A percentile compares a stretch with the other conserved stretches of the same genome.
Evolutionary conservation across 805 yeast genomes (phyloP).

Genomic region (Metschnikowia colocasiae): DNA sequence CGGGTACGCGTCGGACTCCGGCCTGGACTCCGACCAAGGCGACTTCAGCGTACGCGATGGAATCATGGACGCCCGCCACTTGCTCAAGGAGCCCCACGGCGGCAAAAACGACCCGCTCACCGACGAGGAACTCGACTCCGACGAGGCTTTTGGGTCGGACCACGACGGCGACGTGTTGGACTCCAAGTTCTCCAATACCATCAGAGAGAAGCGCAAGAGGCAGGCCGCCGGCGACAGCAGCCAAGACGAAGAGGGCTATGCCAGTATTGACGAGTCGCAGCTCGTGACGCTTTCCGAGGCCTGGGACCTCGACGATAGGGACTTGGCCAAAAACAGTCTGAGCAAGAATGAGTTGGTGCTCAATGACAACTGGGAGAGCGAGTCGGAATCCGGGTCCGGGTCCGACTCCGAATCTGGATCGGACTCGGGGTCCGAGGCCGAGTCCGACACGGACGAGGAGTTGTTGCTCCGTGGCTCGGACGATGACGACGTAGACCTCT

Average conservation of each 20-base stretch:
- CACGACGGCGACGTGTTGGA: constrained; percentile 62
- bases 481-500: constrained; percentile 49
- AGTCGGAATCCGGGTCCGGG: constrained; percentile 8
- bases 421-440: constrained; percentile 27
- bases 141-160: constrained; percentile 83
- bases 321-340: constrained; percentile 19
- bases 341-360: constrained; percentile 12
- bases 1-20: constrained; percentile 20
- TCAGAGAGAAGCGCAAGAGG: constrained; percentile 50
- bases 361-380: constrained; percentile 18
- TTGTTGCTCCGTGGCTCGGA: constrained; percentile 28
- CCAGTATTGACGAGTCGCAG: constrained; percentile 72
- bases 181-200: constrained; percentile 65
- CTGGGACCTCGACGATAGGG: constrained; percentile 77
- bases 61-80: constrained; percentile 39
- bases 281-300: constrained; percentile 78
- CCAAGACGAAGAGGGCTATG: constrained; percentile 42
- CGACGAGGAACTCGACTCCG: constrained; percentile 75
- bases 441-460: constrained; percentile 24
- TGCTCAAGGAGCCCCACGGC: constrained; percentile 22
- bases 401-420: constrained; percentile 19
- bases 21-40: constrained; percentile 13
- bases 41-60: constrained; percentile 33
- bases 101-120: constrained; percentile 34
- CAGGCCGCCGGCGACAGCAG: constrained; percentile 16